Conservation (phyloP, 805 yeast genomes). For the Peterozyma xylosa region DNA sequence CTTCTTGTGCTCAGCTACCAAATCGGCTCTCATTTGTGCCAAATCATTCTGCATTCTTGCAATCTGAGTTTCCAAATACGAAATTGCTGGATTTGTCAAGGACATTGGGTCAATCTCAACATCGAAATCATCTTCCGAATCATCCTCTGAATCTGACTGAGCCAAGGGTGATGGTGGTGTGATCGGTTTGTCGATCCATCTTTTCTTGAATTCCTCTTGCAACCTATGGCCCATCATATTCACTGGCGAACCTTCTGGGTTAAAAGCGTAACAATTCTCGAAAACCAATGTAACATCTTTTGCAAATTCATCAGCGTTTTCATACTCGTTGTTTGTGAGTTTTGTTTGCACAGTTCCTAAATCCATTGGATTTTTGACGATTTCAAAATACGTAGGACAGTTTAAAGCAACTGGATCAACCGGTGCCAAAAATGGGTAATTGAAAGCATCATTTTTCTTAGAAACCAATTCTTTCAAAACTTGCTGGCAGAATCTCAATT, state of each 20-base stretch:
- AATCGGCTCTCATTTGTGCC: constrained; percentile 73
- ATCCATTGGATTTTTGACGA: constrained; percentile 93
- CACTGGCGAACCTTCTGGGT: constrained; percentile 96
- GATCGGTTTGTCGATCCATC: constrained; percentile 82
- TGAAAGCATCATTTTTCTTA: constrained; percentile 76
- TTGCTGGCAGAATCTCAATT: constrained; percentile 77
- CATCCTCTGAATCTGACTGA: constrained; percentile 33
- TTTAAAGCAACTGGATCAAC: constrained; percentile 94
- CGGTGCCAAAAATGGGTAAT: constrained; percentile 88
- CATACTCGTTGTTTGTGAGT: constrained; percentile 79
- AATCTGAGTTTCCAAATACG: constrained; percentile 80
- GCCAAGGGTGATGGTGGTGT: constrained; percentile 53
- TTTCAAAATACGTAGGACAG: constrained; percentile 82
- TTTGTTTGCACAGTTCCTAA: constrained; percentile 77
- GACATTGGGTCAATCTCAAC: constrained; percentile 51
- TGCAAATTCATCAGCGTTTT: constrained; percentile 82
- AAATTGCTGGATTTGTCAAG: constrained; percentile 83
- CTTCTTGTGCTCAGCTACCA: constrained; percentile 54
- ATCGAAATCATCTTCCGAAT: constrained; percentile 29
- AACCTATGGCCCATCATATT: constrained; percentile 91
- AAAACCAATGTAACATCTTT: constrained; percentile 77
- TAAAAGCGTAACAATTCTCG: constrained; percentile 82
- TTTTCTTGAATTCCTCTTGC: constrained; percentile 78
- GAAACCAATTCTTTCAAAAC: constrained; percentile 74
- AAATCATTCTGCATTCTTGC: constrained; percentile 80